Evolutionary conservation across 2,329 filamentous ascomycete genomes (phyloP).

Genomic region (Colletotrichum sojae): DNA sequence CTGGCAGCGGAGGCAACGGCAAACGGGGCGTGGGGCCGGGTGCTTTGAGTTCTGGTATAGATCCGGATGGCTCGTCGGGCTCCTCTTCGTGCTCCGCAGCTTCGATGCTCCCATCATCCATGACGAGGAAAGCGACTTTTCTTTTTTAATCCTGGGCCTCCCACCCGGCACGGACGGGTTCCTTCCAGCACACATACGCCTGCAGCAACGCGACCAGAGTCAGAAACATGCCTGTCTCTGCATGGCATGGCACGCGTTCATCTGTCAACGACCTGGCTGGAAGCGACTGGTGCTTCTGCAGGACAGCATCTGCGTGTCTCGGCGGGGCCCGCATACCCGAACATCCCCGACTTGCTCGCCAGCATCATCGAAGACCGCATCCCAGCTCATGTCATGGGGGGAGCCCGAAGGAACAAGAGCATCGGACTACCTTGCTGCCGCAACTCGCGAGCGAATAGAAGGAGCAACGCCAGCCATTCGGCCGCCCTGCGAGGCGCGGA

Average conservation of each 20-base stretch:
- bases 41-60: neutral
- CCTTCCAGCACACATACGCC: neutral
- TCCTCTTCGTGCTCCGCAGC: neutral
- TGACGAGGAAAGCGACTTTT: constrained; percentile 4
- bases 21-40: neutral
- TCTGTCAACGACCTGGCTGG: constrained; percentile 19
- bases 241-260: neutral
- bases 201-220: constrained; percentile 16
- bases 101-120: constrained; percentile 1
- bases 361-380: constrained; percentile 18
- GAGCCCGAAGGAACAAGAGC: constrained; percentile 9
- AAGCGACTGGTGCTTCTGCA: constrained; percentile 22
- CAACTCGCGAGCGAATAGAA: neutral
- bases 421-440: constrained; percentile 1
- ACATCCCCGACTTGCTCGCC: constrained; percentile 27
- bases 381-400: constrained; percentile 1
- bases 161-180: constrained; percentile 15
- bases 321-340: constrained; percentile 32
- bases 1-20: neutral
- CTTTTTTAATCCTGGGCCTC: constrained; percentile 5
- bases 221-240: neutral
- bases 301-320: constrained; percentile 30
- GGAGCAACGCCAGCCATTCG: constrained; percentile 13
- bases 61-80: neutral
- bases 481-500: constrained; percentile 32